phyloP scores from a whole-genome alignment of 345 rosid genomes.

The Brassica nigra region DNA sequence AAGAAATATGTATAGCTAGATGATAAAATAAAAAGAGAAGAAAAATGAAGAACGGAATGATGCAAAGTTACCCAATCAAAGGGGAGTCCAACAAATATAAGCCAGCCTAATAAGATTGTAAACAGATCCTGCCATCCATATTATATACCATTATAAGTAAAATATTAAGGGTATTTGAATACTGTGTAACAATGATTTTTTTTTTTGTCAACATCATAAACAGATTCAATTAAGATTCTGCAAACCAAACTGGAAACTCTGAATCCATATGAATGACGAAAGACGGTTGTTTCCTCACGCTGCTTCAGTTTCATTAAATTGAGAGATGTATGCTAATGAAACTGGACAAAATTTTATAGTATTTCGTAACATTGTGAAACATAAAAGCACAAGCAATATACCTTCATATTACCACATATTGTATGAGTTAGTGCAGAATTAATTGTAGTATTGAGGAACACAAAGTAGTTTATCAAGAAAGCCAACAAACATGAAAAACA shows the following conservation, averaged over 20 bases:
- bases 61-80: conserved; percentile 49
- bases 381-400: conserved; percentile 12
- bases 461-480: conserved; percentile 63
- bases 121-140: conserved; percentile 57
- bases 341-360: neutral
- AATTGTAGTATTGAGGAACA: conserved; percentile 69
- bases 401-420: conserved; percentile 77
- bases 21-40: neutral
- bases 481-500: conserved; percentile 67
- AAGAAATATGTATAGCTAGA: neutral
- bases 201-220: too few species aligned
- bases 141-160: conserved; percentile 4
- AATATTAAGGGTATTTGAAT: neutral
- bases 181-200: too few species aligned
- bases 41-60: neutral
- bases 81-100: conserved; percentile 73
- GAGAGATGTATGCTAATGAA: neutral
- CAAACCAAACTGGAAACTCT: too few species aligned
- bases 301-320: neutral
- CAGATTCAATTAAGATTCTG: too few species aligned
- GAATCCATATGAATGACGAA: too few species aligned
- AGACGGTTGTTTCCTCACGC: too few species aligned
- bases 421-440: conserved; percentile 78
- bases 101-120: conserved; percentile 74
- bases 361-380: neutral